Conservation (phyloP, 768 basidiomycete species). For the Hericium erinaceus region DNA sequence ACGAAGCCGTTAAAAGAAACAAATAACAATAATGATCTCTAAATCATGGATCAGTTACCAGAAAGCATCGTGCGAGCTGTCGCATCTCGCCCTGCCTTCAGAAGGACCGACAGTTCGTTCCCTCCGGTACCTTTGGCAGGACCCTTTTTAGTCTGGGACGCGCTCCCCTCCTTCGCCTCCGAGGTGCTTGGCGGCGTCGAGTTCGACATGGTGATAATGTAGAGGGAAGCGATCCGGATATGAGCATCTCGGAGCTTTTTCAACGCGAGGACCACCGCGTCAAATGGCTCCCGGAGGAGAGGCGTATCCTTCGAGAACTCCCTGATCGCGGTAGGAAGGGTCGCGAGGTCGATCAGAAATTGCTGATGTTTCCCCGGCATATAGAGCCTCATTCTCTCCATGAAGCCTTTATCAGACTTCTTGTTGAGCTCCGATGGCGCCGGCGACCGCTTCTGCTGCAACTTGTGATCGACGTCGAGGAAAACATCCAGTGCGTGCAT, state of each 20-base stretch:
- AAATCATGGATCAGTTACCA: constrained; percentile 17
- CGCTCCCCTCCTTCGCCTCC: constrained; percentile 20
- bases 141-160: constrained; percentile 26
- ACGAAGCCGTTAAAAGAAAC: not conserved
- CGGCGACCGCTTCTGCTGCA: constrained; percentile 60
- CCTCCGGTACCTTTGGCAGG: constrained; percentile 84
- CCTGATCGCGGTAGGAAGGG: constrained; percentile 51
- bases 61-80: constrained; percentile 57
- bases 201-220: constrained; percentile 79
- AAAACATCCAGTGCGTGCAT: constrained; percentile 84
- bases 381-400: constrained; percentile 89
- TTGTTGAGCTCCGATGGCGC: constrained; percentile 57
- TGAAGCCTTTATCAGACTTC: constrained; percentile 67
- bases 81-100: constrained; percentile 88
- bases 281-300: constrained; percentile 64
- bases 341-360: constrained; percentile 64
- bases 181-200: constrained; percentile 51
- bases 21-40: not conserved
- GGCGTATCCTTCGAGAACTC: constrained; percentile 49
- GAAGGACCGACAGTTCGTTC: constrained; percentile 66
- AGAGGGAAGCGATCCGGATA: constrained; percentile 82
- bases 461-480: constrained; percentile 83
- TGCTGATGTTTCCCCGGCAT: constrained; percentile 91
- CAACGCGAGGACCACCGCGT: constrained; percentile 66
- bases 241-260: constrained; percentile 82